Conservation (phyloP, 306 rosid genomes). For the Pueraria montana region DNA sequence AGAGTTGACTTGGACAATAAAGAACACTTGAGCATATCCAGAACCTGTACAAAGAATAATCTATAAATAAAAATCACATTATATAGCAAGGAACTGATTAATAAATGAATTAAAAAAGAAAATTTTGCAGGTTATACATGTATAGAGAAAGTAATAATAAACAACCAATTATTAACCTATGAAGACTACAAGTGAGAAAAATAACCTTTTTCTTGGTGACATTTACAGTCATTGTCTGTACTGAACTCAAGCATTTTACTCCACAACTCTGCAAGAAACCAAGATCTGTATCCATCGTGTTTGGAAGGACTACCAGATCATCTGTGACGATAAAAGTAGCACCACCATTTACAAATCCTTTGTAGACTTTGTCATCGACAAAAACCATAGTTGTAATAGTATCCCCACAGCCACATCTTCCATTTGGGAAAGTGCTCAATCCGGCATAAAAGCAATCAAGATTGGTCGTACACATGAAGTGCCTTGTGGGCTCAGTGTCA, state of each 20-base stretch:
- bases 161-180: background rate
- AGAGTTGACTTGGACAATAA: background rate
- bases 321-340: constrained; percentile 18
- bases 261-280: background rate
- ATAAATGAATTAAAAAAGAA: background rate
- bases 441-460: background rate
- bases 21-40: constrained; percentile 40
- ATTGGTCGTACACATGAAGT: background rate
- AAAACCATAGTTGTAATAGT: background rate
- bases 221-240: background rate
- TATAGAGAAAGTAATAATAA: background rate
- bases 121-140: background rate
- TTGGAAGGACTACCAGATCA: background rate
- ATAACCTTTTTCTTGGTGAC: background rate
- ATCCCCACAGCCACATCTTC: background rate
- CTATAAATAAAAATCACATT: too few species aligned
- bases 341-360: background rate
- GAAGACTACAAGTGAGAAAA: too few species aligned
- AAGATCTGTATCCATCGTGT: background rate
- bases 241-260: background rate
- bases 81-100: background rate
- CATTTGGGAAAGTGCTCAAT: background rate
- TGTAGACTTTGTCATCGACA: background rate
- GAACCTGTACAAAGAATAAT: background rate
- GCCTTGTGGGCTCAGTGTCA: background rate